These are phyloP conservation scores for Cardiospermum halicacabum DNA, from an alignment of 345 rosid species.

Conservation along the genomic window DNA sequence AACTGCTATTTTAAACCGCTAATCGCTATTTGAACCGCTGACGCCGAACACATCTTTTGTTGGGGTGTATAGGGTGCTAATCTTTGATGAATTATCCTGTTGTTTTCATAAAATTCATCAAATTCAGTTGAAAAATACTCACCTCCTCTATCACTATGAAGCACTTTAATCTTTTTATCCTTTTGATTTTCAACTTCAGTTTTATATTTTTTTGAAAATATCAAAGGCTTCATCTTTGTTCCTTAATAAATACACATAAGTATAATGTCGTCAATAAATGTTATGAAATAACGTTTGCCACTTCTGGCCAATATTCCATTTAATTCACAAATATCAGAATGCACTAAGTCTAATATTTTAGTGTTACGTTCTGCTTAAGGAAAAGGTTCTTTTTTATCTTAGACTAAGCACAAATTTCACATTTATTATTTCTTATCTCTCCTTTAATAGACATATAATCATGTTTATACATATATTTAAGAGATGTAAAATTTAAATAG, in stretches of 20 bases:
- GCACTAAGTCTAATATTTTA: background rate
- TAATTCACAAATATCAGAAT: background rate
- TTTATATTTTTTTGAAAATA: background rate
- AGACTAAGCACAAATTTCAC: background rate
- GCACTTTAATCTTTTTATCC: background rate
- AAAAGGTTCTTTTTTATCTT: background rate
- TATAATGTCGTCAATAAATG: background rate
- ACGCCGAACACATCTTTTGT: too few species aligned
- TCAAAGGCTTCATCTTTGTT: background rate
- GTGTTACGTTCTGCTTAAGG: background rate
- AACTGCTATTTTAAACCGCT: too few species aligned
- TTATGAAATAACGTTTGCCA: background rate
- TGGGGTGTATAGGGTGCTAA: background rate
- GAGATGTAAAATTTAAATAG: background rate
- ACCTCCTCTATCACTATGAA: background rate
- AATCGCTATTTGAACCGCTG: too few species aligned
- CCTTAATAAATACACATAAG: background rate
- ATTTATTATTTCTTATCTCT: background rate
- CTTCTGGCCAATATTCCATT: background rate
- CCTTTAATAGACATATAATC: background rate
- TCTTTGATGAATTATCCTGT: background rate
- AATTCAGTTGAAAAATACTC: background rate
- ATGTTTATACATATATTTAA: background rate
- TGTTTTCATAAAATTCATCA: background rate
- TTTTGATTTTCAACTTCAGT: background rate